These are phyloP conservation scores for Pelargonium citronellum DNA, from an alignment of 441 rosid species.

Conservation along the genomic window DNA sequence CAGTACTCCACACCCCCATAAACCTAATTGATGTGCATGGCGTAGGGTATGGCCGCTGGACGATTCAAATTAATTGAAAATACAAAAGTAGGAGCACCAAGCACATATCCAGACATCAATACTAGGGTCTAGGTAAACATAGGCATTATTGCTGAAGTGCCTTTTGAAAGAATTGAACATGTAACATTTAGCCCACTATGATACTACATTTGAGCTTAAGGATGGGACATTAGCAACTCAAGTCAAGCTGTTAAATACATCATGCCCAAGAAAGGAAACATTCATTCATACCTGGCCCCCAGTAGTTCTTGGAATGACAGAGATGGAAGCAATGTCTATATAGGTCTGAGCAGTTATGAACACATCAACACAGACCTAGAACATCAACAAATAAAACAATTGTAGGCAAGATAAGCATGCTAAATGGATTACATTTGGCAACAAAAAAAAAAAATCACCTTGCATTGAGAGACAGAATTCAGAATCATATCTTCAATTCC, in stretches of 20 bases:
- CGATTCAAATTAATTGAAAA: neutral
- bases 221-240: constrained; percentile 4
- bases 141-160: neutral
- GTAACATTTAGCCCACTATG: neutral
- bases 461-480: constrained; percentile 2
- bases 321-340: constrained; percentile 78
- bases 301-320: constrained; percentile 82
- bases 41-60: neutral
- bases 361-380: constrained; percentile 86
- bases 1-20: neutral
- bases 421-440: neutral
- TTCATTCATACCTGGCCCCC: constrained; percentile 76
- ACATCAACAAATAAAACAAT: constrained; percentile 17
- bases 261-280: constrained; percentile 11
- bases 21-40: no score
- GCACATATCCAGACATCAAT: neutral
- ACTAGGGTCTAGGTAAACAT: neutral
- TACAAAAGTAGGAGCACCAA: neutral
- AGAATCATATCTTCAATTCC: neutral
- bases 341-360: constrained; percentile 79
- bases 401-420: constrained; percentile 12
- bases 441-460: constrained; percentile 5
- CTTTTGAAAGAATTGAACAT: neutral
- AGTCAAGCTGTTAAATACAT: constrained; percentile 1
- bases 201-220: neutral